Base-by-base conservation (phyloP, 495 filamentous ascomycete genomes). In the Aspergillus steynii region DNA sequence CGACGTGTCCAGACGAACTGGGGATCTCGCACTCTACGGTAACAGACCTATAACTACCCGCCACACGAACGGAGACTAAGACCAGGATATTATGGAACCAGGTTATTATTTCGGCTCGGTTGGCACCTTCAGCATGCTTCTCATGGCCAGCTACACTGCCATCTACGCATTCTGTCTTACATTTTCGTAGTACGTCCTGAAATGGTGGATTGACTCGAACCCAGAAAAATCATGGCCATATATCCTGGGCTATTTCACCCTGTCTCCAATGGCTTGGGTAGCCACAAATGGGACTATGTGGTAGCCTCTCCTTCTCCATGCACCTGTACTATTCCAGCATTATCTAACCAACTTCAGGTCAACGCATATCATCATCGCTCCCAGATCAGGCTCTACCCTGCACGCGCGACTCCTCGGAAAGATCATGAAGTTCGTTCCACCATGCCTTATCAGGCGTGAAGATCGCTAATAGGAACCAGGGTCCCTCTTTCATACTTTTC, bases 251-350 rank as follows among this genome's bases (percentile, higher is more conserved):
- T 65, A 65, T 26, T 54, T 42, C 5, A 25, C 27, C 37, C 29
- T 65, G 1, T 61, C 63, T n/a, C 52, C 57, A 7, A 55, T 61
- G 2, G 63, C 59, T 4, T 65, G 59, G 47, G 46, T 31, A 53
- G 28, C 50, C 9, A 53, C 50, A 1, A 53, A 53, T 53, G 26
- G 50, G 15, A 53, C 28, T 0, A 53, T 53, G 50, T 53, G 50
- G 50, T 29, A 53, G 9, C 6, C 2, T 27, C 3, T 29, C 31
- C 27, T 28, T 8, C 15, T 12, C 5, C 10, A 15, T 12, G 7
- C 1, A 3, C 0, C 8, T n/a, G 8, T 31, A 3, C 14, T 53
- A 31, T 28, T 5, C 14, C 31, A 1, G 50, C 27, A 7, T 34
- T 9, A 34, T 53, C 7, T 29, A 27, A 12, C 20, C 20, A 20